Evolutionary conservation across 75 land plant genomes (phyloP).

Genomic region (Gnetum montanum): DNA sequence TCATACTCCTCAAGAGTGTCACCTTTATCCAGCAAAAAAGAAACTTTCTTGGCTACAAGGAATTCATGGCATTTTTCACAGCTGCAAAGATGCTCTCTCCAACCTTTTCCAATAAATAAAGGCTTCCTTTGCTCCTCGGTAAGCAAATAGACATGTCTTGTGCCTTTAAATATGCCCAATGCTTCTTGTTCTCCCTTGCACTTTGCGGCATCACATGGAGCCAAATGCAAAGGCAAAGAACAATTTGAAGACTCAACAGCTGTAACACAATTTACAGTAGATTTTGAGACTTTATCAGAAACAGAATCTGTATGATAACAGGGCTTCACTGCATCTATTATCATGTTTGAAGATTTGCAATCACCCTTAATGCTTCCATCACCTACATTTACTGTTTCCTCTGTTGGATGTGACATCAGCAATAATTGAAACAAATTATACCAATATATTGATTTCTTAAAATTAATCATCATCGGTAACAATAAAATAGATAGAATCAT

Average conservation of each 20-base stretch:
- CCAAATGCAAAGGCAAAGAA: not conserved
- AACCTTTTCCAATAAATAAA: constrained; percentile 62
- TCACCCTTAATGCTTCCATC: no score
- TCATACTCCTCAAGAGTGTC: constrained; percentile 90
- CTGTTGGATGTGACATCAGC: not conserved
- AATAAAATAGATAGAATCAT: not conserved
- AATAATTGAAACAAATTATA: not conserved
- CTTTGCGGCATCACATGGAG: not conserved
- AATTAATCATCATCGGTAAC: not conserved
- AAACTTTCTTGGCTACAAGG: constrained; percentile 39
- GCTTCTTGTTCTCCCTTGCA: not conserved
- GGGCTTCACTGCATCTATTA: no score
- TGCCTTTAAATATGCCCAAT: not conserved
- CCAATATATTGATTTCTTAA: not conserved
- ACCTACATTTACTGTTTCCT: no score
- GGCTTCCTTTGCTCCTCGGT: constrained; percentile 22
- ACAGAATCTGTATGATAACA: not conserved
- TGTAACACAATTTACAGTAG: not conserved
- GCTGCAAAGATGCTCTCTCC: constrained; percentile 75
- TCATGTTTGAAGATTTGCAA: no score
- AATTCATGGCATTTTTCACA: constrained; percentile 49
- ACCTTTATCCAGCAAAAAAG: constrained; percentile 59
- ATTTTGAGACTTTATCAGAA: not conserved
- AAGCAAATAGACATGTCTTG: no score
- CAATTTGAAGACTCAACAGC: not conserved